Conservation (phyloP, 495 filamentous ascomycete genomes). For the Neurospora africana region DNA sequence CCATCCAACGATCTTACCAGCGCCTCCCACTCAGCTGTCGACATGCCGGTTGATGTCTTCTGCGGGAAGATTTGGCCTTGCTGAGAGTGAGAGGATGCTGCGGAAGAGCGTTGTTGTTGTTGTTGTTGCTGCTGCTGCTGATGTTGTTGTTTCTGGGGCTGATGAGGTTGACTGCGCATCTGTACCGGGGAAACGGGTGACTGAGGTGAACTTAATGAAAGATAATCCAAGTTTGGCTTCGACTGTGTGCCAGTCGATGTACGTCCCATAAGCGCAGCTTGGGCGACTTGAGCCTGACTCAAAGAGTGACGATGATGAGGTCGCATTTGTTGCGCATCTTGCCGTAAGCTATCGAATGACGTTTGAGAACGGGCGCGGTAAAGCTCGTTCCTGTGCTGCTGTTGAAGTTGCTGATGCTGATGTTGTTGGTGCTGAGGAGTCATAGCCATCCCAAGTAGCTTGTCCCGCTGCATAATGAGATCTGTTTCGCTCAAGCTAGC, state of each 20-base stretch:
- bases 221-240: slow-evolving; percentile 30
- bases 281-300: slow-evolving; percentile 21
- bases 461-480: slow-evolving; percentile 41
- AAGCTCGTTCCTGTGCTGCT: slow-evolving; percentile 15
- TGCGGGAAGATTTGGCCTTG: slow-evolving; percentile 18
- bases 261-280: slow-evolving; percentile 21
- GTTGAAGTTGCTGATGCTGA: slow-evolving; percentile 16
- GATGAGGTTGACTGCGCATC: slow-evolving; percentile 21
- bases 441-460: slow-evolving; percentile 38
- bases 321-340: slow-evolving; percentile 18
- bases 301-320: slow-evolving; percentile 37
- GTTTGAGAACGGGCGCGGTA: slow-evolving; percentile 25
- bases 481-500: slow-evolving; percentile 43
- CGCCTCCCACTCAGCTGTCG: slow-evolving; percentile 67
- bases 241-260: slow-evolving; percentile 16
- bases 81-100: slow-evolving; percentile 13
- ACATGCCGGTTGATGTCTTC: slow-evolving; percentile 28
- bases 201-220: slow-evolving; percentile 24
- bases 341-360: slow-evolving; percentile 31
- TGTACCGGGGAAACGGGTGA: slow-evolving; percentile 25
- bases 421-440: slow-evolving; percentile 15
- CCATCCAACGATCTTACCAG: slow-evolving; percentile 68
- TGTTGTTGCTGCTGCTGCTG: background rate
- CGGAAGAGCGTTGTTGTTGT: slow-evolving; percentile 15
- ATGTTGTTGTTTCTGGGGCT: slow-evolving; percentile 17